Percentiles rank a stretch among this genome's conserved stretches.
Evolutionary conservation across 768 basidiomycete genomes (phyloP).

Genomic region (Russula dissimulans): DNA sequence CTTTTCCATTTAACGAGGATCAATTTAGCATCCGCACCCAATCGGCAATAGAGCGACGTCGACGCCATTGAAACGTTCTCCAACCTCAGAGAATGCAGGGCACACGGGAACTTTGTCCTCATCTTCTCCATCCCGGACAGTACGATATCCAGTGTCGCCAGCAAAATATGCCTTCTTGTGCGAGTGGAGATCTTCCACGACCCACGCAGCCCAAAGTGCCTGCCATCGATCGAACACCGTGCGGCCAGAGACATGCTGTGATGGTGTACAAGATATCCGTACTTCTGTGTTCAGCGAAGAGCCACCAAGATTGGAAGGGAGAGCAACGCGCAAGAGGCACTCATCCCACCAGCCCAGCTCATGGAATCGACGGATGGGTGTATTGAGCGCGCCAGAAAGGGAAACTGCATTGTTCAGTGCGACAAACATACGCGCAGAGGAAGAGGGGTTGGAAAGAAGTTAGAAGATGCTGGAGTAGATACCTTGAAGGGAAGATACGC

Average conservation of each 20-base stretch:
- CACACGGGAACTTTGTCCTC: slow-evolving; percentile 48
- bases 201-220: slow-evolving; percentile 62
- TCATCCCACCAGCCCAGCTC: slow-evolving; percentile 47
- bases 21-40: slow-evolving; percentile 32
- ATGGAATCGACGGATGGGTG: slow-evolving; percentile 28
- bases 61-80: slow-evolving; percentile 50
- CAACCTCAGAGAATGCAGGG: slow-evolving; percentile 68
- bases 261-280: slow-evolving; percentile 49
- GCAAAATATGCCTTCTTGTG: slow-evolving; percentile 51
- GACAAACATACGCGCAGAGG: slow-evolving; percentile 35
- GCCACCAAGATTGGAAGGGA: slow-evolving; percentile 19
- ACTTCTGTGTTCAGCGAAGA: slow-evolving; percentile 24
- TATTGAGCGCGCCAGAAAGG: slow-evolving; percentile 26
- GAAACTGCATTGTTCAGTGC: slow-evolving; percentile 35
- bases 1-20: neutral
- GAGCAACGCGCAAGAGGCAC: slow-evolving; percentile 21
- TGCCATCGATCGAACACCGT: slow-evolving; percentile 41
- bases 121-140: slow-evolving; percentile 38
- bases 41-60: slow-evolving; percentile 67
- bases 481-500: neutral
- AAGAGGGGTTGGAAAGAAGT: slow-evolving; percentile 21
- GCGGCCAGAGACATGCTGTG: slow-evolving; percentile 55
- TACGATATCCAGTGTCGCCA: slow-evolving; percentile 60
- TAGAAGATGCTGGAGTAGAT: neutral
- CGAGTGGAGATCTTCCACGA: slow-evolving; percentile 40